A percentile compares a stretch with the other conserved stretches of the same genome.
Conservation (phyloP, 495 filamentous ascomycete genomes). For the Lineolata rhizophorae region DNA sequence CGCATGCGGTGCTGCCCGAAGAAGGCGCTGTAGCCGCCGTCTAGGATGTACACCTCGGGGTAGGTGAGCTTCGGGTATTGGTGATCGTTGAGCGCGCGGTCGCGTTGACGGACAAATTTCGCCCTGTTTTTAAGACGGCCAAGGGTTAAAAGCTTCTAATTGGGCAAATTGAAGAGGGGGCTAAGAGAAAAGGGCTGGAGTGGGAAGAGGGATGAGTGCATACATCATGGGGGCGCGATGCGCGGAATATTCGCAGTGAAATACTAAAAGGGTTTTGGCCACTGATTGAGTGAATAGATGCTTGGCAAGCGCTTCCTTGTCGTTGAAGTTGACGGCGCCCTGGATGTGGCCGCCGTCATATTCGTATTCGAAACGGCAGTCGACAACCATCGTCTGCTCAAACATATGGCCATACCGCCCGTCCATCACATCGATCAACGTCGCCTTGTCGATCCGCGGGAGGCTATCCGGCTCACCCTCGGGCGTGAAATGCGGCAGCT, state of each 20-base stretch:
- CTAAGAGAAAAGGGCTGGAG: no score
- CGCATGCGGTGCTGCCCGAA: constrained; percentile 52
- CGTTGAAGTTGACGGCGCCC: constrained; percentile 82
- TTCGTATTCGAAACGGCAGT: constrained; percentile 98
- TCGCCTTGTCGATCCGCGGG: constrained; percentile 63
- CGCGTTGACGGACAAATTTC: constrained; percentile 63
- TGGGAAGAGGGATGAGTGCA: constrained; percentile 3
- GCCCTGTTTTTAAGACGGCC: constrained; percentile 25
- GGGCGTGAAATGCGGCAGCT: constrained; percentile 66
- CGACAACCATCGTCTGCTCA: constrained; percentile 62
- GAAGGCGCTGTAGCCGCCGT: constrained; percentile 90
- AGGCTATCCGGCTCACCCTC: constrained; percentile 64
- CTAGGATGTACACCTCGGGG: constrained; percentile 89
- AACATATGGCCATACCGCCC: constrained; percentile 56
- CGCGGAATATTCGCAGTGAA: constrained; percentile 97
- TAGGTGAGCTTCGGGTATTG: constrained; percentile 74
- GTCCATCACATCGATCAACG: constrained; percentile 67
- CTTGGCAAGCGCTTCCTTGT: constrained; percentile 64
- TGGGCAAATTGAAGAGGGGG: no score
- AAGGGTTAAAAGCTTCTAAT: background rate
- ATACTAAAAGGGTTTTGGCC: constrained; percentile 57
- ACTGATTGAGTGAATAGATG: constrained; percentile 45
- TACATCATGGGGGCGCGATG: constrained; percentile 92
- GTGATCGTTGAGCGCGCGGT: constrained; percentile 62
- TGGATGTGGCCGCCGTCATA: constrained; percentile 92